A percentile compares a stretch with the other conserved stretches of the same genome.
These are phyloP conservation scores for Wallacemonas sp. DNA, from an alignment of 208 protist genomes.

Conservation along the genomic window DNA sequence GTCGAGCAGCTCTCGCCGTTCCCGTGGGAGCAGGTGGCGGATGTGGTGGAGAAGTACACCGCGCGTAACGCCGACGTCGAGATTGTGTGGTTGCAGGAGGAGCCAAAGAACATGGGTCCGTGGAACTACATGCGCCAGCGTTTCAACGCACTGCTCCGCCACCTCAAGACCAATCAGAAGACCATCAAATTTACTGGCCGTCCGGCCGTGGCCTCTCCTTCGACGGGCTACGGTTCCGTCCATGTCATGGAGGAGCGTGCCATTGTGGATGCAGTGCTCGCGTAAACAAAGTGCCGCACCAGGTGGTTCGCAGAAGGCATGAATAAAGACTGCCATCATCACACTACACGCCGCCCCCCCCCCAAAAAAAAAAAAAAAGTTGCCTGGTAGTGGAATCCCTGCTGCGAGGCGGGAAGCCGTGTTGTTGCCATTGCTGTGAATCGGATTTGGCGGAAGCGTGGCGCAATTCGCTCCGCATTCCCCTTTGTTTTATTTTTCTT, in stretches of 20 bases:
- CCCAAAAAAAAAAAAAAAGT: slow-evolving; percentile 18
- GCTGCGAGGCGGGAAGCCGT: too few species aligned
- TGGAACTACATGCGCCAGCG: slow-evolving; percentile 88
- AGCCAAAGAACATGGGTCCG: slow-evolving; percentile 98
- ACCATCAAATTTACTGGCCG: slow-evolving; percentile 77
- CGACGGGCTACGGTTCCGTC: slow-evolving; percentile 87
- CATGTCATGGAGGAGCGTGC: slow-evolving; percentile 87
- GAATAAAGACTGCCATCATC: too few species aligned
- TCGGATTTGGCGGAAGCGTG: too few species aligned
- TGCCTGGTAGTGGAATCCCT: too few species aligned
- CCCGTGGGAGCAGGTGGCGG: slow-evolving; percentile 95
- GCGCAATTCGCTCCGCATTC: too few species aligned
- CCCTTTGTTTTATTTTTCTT: slow-evolving; percentile 7
- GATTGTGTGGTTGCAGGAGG: slow-evolving; percentile 97
- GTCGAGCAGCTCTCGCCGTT: slow-evolving; percentile 98
- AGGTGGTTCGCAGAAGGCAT: background rate
- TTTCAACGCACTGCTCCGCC: slow-evolving; percentile 76
- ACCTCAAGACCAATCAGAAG: slow-evolving; percentile 48
- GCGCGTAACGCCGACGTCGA: slow-evolving; percentile 79
- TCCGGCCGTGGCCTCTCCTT: slow-evolving; percentile 75
- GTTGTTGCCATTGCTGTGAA: too few species aligned
- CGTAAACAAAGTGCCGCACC: slow-evolving; percentile 24
- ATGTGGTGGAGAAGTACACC: slow-evolving; percentile 89
- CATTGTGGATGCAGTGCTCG: slow-evolving; percentile 65
- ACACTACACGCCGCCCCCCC: too few species aligned